Conservation (phyloP, 495 filamentous ascomycete genomes). For the Astrothelium macrocarpum region DNA sequence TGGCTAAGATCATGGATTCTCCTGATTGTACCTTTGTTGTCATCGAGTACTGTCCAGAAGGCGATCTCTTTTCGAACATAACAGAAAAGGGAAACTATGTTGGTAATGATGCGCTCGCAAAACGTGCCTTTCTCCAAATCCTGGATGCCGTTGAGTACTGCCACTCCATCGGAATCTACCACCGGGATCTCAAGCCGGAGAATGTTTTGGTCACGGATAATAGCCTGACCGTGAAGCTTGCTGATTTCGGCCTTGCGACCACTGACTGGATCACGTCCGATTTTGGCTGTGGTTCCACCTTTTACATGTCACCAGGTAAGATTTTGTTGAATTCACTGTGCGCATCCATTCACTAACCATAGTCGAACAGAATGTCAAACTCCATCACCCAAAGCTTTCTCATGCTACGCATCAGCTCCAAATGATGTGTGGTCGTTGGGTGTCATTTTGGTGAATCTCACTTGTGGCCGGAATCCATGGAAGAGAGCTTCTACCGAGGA, state of each 20-base stretch:
- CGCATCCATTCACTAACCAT: constrained; percentile 4
- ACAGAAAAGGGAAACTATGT: constrained; percentile 89
- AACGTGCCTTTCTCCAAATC: constrained; percentile 84
- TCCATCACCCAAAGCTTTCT: constrained; percentile 61
- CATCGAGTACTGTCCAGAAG: constrained; percentile 94
- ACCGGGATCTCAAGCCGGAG: constrained; percentile 95
- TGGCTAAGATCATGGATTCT: constrained; percentile 89
- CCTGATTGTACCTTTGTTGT: constrained; percentile 93
- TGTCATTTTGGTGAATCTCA: constrained; percentile 94
- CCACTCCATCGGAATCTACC: constrained; percentile 89
- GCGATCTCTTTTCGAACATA: constrained; percentile 93
- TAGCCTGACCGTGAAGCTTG: constrained; percentile 84
- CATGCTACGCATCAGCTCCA: constrained; percentile 79
- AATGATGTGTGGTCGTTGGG: constrained; percentile 98
- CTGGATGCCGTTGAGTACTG: constrained; percentile 95
- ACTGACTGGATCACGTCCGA: constrained; percentile 75
- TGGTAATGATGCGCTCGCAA: constrained; percentile 83
- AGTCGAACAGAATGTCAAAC: constrained; percentile 79
- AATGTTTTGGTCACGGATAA: constrained; percentile 88
- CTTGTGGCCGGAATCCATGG: constrained; percentile 97
- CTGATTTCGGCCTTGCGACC: constrained; percentile 94
- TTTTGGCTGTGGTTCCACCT: constrained; percentile 96
- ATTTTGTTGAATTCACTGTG: constrained; percentile 13
- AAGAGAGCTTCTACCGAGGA: constrained; percentile 89
- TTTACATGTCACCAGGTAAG: constrained; percentile 99